Conservation (phyloP, 2,329 filamentous ascomycete genomes). For the Penicillium sp. region DNA sequence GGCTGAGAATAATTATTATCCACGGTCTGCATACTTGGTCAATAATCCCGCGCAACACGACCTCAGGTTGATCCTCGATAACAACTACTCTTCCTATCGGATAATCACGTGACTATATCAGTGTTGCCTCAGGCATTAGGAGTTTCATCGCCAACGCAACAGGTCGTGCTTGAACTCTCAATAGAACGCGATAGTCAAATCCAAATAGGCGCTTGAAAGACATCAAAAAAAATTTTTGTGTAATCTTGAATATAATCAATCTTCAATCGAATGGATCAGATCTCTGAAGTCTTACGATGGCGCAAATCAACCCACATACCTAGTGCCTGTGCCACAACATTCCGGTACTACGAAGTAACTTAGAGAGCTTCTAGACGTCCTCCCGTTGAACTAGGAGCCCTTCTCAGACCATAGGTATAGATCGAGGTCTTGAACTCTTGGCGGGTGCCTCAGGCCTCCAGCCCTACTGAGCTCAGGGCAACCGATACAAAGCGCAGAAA, state of each 20-base stretch:
- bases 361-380: no score
- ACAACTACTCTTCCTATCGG: background rate
- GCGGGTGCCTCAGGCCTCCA: background rate
- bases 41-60: background rate
- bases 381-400: background rate
- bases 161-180: background rate
- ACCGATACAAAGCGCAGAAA: background rate
- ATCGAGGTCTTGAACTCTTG: constrained; percentile 1
- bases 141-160: background rate
- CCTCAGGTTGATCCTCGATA: background rate
- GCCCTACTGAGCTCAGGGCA: background rate
- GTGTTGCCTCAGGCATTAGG: background rate
- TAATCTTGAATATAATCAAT: background rate
- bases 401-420: background rate
- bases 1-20: background rate
- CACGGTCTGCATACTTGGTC: background rate
- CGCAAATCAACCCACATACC: no score
- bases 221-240: background rate
- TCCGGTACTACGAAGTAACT: background rate
- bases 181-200: background rate
- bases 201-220: background rate
- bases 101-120: background rate
- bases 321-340: background rate
- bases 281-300: background rate
- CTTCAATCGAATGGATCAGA: background rate